phyloP scores from a whole-genome alignment of 306 rosid species.

The Fagus crenata region DNA sequence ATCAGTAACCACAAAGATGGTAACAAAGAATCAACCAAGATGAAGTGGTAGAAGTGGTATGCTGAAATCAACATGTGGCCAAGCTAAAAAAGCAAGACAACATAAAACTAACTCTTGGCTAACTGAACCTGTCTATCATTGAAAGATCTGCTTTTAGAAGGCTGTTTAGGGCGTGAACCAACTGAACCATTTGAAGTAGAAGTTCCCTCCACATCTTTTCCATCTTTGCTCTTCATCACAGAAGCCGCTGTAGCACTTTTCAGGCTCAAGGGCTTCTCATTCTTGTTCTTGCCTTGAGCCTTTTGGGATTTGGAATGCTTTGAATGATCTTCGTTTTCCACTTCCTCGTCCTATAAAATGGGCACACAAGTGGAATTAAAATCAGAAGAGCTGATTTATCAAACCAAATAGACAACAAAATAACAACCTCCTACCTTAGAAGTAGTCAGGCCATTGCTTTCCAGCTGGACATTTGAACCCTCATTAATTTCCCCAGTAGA shows the following conservation, averaged over 20 bases:
- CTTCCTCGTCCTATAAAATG: constrained; percentile 51
- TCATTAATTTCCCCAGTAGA: constrained; percentile 45
- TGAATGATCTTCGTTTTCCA: constrained; percentile 33
- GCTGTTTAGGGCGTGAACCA: constrained; percentile 50
- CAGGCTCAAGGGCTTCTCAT: constrained; percentile 45
- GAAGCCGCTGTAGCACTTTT: constrained; percentile 39
- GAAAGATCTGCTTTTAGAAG: constrained; percentile 45
- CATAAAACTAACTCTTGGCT: constrained; percentile 31
- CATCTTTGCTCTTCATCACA: constrained; percentile 55
- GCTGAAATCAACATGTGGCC: neutral
- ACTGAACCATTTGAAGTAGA: constrained; percentile 66
- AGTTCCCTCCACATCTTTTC: constrained; percentile 48
- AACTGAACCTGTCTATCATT: constrained; percentile 53
- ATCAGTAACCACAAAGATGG: constrained; percentile 38
- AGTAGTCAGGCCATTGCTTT: constrained; percentile 40
- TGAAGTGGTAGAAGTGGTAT: neutral
- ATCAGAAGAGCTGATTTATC: constrained; percentile 3
- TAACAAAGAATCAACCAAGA: neutral
- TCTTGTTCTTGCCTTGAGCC: constrained; percentile 56
- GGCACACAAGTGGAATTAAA: constrained; percentile 31
- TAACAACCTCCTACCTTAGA: constrained; percentile 49
- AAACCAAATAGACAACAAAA: constrained; percentile 16
- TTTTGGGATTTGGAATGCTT: constrained; percentile 45
- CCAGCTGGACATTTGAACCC: constrained; percentile 38
- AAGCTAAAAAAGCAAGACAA: constrained; percentile 23